Evolutionary conservation across 305 asterid species (phyloP).

Genomic region (Fraxinus xanthoxyloides): DNA sequence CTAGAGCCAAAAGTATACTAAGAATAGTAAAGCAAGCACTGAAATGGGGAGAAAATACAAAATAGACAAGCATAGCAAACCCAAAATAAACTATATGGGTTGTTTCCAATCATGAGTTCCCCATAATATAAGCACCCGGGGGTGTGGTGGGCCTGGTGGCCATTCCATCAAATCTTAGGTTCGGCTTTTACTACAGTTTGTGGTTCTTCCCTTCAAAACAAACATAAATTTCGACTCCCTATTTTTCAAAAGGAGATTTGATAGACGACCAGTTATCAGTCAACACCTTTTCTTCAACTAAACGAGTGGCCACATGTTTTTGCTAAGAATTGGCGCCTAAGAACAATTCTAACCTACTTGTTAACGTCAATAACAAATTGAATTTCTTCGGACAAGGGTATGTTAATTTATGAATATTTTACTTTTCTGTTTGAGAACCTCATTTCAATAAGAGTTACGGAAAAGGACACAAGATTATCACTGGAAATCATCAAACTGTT

Average conservation of each 20-base stretch:
- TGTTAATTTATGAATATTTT: not conserved
- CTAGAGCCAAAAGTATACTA: not conserved
- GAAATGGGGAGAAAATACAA: not conserved
- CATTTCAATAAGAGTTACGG: not conserved
- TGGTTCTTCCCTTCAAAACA: not conserved
- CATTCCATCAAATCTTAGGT: not conserved
- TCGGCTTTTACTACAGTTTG: not conserved
- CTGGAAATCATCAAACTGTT: not conserved
- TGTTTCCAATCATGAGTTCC: not conserved
- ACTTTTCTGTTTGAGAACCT: slow-evolving; percentile 1
- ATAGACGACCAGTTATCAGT: not conserved
- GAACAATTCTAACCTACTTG: not conserved
- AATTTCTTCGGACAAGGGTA: not conserved
- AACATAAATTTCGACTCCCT: not conserved
- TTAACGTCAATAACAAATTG: not conserved
- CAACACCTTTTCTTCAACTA: not conserved
- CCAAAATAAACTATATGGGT: not conserved
- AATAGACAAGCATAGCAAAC: not conserved
- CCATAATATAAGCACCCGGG: not conserved
- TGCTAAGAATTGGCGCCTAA: not conserved
- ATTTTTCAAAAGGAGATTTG: not conserved
- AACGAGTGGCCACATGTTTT: not conserved
- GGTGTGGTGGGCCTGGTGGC: not conserved
- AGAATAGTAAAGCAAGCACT: not conserved
- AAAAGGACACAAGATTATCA: slow-evolving; percentile 3